These are phyloP conservation scores for Mesembryanthemum crystallinum DNA, from an alignment of 148 eudicot species.

Conservation along the genomic window DNA sequence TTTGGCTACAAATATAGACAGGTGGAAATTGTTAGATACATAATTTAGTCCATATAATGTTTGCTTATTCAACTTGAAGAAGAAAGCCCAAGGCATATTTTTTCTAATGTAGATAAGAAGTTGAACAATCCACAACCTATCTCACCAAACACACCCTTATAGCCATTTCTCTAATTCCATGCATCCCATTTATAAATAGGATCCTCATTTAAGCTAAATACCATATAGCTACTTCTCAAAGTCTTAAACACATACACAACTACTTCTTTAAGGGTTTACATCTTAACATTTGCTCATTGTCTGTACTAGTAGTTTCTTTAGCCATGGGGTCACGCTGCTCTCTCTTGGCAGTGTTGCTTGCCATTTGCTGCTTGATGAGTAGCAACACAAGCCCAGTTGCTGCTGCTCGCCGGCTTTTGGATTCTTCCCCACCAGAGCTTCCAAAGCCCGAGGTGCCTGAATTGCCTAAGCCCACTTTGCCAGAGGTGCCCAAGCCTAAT, in stretches of 20 bases:
- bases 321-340: conserved; percentile 6
- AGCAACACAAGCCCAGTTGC: background rate
- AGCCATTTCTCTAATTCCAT: background rate
- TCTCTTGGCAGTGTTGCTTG: background rate
- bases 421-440: background rate
- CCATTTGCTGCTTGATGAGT: conserved; percentile 6
- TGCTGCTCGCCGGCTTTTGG: conserved; percentile 13
- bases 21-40: background rate
- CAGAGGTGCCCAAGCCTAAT: background rate
- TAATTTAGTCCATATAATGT: too few species aligned
- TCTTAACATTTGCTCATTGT: background rate
- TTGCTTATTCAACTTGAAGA: background rate
- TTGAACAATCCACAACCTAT: conserved; percentile 4
- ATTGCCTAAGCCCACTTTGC: background rate
- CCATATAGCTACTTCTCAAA: background rate
- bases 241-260: background rate
- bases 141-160: background rate
- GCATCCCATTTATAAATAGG: conserved; percentile 10
- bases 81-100: background rate
- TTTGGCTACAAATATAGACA: background rate
- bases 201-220: background rate
- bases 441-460: background rate
- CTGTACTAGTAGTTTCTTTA: background rate
- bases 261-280: background rate
- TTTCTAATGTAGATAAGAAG: conserved; percentile 14